phyloP scores from a whole-genome alignment of 371 early-diverging fungal species.

The Hamiltosporidium tvaerminnensis region DNA sequence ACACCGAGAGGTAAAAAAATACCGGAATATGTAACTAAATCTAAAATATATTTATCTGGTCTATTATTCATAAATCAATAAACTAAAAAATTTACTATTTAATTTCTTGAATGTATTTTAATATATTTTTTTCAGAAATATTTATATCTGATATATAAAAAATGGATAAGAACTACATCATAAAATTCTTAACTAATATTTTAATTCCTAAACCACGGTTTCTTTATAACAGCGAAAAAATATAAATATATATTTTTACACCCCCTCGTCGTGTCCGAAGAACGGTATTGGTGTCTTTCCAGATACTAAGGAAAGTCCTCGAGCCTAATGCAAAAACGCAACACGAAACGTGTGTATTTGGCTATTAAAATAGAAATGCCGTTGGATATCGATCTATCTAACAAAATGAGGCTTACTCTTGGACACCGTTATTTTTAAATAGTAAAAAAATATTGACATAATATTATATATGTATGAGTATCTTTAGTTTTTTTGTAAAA shows the following conservation, averaged over 20 bases:
- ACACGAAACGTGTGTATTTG: neutral
- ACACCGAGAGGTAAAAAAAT: too few relatives aligned
- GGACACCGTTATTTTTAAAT: neutral
- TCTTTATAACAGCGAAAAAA: neutral
- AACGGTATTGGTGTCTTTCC: conserved; percentile 11
- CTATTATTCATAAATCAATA: too few relatives aligned
- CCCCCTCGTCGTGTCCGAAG: neutral
- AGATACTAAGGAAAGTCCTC: conserved; percentile 16
- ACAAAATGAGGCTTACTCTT: conserved; percentile 22
- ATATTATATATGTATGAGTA: too few relatives aligned
- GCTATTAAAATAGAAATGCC: conserved; percentile 12
- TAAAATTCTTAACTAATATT: neutral
- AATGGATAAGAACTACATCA: neutral
- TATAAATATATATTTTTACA: too few relatives aligned
- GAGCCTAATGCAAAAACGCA: conserved; percentile 4
- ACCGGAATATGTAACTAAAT: too few relatives aligned
- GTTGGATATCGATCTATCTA: conserved; percentile 13
- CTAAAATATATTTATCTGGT: too few relatives aligned
- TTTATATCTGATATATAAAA: too few relatives aligned
- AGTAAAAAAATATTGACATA: too few relatives aligned
- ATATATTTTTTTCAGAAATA: too few relatives aligned
- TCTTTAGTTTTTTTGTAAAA: too few relatives aligned
- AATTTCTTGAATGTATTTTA: too few relatives aligned
- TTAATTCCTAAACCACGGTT: neutral
- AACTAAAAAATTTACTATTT: too few relatives aligned